Percentiles rank a stretch among this genome's conserved stretches.
phyloP scores from a whole-genome alignment of 2,329 filamentous ascomycete genomes.

The Clonostachys chloroleuca region DNA sequence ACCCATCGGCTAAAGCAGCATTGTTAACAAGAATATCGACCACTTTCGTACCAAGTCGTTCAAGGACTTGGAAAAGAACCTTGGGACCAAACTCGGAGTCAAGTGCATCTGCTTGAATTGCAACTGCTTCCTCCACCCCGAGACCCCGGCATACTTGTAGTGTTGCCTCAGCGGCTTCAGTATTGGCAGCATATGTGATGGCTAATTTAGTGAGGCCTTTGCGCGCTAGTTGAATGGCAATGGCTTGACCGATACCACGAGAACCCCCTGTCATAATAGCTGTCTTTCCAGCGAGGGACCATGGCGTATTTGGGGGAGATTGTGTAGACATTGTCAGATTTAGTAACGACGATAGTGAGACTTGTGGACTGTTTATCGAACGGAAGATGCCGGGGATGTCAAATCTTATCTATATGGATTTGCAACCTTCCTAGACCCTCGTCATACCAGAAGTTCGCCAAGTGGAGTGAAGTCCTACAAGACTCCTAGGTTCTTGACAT shows the following conservation, averaged over 20 bases:
- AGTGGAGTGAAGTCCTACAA: too few relatives aligned
- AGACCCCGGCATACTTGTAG: neutral
- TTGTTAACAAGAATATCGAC: neutral
- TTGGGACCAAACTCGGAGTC: neutral
- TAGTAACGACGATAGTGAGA: too few relatives aligned
- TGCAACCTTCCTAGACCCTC: too few relatives aligned
- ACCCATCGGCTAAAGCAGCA: neutral
- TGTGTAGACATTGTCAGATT: neutral
- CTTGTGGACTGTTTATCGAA: too few relatives aligned
- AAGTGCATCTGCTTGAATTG: neutral
- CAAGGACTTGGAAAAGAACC: neutral
- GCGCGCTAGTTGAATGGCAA: neutral
- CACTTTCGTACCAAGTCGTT: neutral
- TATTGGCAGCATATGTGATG: neutral
- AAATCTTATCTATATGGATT: too few relatives aligned
- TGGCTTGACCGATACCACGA: neutral
- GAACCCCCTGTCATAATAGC: neutral
- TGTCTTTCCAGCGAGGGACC: neutral
- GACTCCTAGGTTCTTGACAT: too few relatives aligned
- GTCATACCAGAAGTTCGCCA: too few relatives aligned
- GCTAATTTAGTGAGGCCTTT: neutral
- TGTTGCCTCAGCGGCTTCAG: neutral
- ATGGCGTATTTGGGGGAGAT: neutral
- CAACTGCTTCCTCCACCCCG: neutral
- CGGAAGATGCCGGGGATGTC: too few relatives aligned